phyloP scores from a whole-genome alignment of 371 early-diverging fungal genomes.

The Mortierella sp. region DNA sequence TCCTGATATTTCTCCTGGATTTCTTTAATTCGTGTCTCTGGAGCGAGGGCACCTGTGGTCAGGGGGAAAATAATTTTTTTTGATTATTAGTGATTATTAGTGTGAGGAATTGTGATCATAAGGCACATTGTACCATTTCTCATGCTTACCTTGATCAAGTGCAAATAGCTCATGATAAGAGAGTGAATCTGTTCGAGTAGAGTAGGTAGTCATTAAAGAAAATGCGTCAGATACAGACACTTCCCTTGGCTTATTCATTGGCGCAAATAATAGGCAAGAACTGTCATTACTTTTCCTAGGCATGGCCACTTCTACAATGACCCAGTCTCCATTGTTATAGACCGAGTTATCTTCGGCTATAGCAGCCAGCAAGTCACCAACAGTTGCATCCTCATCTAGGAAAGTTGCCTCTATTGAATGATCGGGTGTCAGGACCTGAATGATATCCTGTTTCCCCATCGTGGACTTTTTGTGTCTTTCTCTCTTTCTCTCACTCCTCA shows the following conservation, averaged over 20 bases:
- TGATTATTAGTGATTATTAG: background rate
- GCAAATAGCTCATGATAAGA: slow-evolving; percentile 53
- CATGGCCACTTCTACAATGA: slow-evolving; percentile 55
- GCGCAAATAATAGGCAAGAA: background rate
- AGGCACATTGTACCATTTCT: background rate
- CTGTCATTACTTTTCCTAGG: slow-evolving; percentile 33
- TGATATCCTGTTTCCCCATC: slow-evolving; percentile 60
- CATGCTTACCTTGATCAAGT: slow-evolving; percentile 50
- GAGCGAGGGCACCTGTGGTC: slow-evolving; percentile 25
- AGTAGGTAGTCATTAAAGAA: background rate
- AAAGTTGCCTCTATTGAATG: slow-evolving; percentile 51
- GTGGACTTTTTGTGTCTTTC: slow-evolving; percentile 4
- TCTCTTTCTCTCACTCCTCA: background rate
- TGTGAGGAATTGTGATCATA: background rate
- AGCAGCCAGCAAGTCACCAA: slow-evolving; percentile 43
- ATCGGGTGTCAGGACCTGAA: slow-evolving; percentile 58
- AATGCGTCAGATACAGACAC: background rate
- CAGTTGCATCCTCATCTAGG: slow-evolving; percentile 56
- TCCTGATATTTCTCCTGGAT: slow-evolving; percentile 47
- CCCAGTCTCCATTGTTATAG: slow-evolving; percentile 38
- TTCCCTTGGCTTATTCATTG: background rate
- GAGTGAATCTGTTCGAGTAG: slow-evolving; percentile 24
- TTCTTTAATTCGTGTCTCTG: slow-evolving; percentile 42
- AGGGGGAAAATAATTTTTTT: background rate
- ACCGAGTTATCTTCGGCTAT: slow-evolving; percentile 39